Evolutionary conservation across 495 filamentous ascomycete genomes (phyloP).

Genomic region (Neurospora terricola): DNA sequence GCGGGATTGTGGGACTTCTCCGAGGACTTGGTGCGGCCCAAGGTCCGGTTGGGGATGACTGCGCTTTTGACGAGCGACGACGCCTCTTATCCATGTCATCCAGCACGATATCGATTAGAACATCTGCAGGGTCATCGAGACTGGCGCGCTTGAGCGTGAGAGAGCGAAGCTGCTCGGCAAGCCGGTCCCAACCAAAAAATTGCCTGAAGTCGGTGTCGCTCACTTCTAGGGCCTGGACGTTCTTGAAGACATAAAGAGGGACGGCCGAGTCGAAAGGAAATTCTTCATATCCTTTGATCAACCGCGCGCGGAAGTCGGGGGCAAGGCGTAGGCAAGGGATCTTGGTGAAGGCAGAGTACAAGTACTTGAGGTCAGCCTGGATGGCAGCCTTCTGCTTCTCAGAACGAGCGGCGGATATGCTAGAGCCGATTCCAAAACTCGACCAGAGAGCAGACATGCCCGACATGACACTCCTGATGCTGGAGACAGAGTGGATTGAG

Average conservation of each 20-base stretch:
- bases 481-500: constrained; percentile 91
- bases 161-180: constrained; percentile 84
- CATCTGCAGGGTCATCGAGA: constrained; percentile 81
- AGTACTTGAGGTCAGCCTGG: constrained; percentile 80
- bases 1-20: constrained; percentile 44
- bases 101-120: constrained; percentile 83
- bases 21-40: constrained; percentile 53
- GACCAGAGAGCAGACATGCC: constrained; percentile 90
- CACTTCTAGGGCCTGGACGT: constrained; percentile 84
- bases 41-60: constrained; percentile 61
- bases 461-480: constrained; percentile 94
- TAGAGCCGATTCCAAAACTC: constrained; percentile 66
- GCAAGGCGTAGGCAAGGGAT: constrained; percentile 83
- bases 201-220: constrained; percentile 92
- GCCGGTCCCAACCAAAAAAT: constrained; percentile 91
- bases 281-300: constrained; percentile 91
- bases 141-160: constrained; percentile 80
- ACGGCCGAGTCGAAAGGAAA: constrained; percentile 99
- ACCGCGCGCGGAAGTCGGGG: constrained; percentile 76
- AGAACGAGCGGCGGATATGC: constrained; percentile 63
- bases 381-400: constrained; percentile 81
- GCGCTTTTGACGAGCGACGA: constrained; percentile 74
- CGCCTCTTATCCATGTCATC: constrained; percentile 92
- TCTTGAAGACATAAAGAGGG: constrained; percentile 90
- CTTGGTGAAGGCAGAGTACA: constrained; percentile 98